Evolutionary conservation across 2,329 filamentous ascomycete species (phyloP).

Genomic region (Talaromyces albobiverticillius): DNA sequence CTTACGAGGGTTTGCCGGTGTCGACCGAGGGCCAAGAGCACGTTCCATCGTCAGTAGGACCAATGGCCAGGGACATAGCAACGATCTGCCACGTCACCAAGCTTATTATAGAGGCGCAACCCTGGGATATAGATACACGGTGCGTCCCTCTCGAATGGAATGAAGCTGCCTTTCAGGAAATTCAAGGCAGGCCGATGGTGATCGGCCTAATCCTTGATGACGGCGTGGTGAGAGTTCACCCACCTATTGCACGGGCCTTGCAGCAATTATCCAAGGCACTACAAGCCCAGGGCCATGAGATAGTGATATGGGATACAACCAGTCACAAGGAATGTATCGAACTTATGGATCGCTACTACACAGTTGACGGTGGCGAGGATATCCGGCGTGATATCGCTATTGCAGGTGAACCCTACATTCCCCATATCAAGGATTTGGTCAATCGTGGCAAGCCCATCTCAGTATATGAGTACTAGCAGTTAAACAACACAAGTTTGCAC

Average conservation of each 20-base stretch:
- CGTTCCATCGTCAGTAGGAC: constrained; percentile 61
- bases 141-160: constrained; percentile 51
- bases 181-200: constrained; percentile 44
- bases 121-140: constrained; percentile 56
- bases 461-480: constrained; percentile 65
- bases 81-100: constrained; percentile 50
- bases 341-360: constrained; percentile 62
- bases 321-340: constrained; percentile 56
- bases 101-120: constrained; percentile 45
- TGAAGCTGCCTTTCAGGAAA: constrained; percentile 40
- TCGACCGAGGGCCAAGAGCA: constrained; percentile 64
- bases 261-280: constrained; percentile 36
- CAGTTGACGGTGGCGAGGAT: constrained; percentile 62
- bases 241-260: constrained; percentile 51
- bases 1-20: constrained; percentile 58
- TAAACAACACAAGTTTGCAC: constrained; percentile 57
- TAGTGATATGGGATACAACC: constrained; percentile 52
- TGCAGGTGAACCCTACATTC: constrained; percentile 59
- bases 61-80: constrained; percentile 53
- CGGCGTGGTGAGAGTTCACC: constrained; percentile 54
- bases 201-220: constrained; percentile 54
- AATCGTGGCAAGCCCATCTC: constrained; percentile 54
- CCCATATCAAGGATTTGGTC: constrained; percentile 57
- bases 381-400: constrained; percentile 53
- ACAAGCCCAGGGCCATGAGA: constrained; percentile 50